phyloP scores from a whole-genome alignment of 1,139 yeast genomes.

The Debaryomycetaceae sp. region DNA sequence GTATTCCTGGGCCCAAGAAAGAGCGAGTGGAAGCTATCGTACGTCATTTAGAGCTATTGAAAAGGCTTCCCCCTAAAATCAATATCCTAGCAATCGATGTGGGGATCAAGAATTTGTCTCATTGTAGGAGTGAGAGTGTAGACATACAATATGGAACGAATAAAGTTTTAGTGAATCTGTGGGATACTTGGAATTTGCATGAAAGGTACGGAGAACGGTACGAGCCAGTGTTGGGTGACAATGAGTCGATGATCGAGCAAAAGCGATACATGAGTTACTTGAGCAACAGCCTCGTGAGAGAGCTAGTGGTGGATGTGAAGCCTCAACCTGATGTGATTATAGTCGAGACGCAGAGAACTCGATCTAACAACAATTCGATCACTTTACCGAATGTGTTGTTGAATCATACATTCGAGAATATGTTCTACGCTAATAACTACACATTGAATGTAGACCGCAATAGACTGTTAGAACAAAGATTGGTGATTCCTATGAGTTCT shows the following conservation, averaged over 20 bases:
- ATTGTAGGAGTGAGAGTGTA: conserved; percentile 23
- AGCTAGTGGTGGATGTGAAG: conserved; percentile 9
- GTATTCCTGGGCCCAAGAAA: conserved; percentile 23
- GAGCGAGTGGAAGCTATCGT: conserved; percentile 22
- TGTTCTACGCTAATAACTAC: conserved; percentile 23
- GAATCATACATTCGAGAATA: conserved; percentile 35
- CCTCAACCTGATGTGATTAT: conserved; percentile 20
- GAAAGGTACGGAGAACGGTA: conserved; percentile 14
- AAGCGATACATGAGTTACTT: conserved; percentile 26
- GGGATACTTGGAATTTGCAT: conserved; percentile 33
- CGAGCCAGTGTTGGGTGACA: conserved; percentile 9
- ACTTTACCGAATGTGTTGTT: conserved; percentile 39
- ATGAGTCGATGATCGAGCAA: conserved; percentile 16
- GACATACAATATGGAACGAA: conserved; percentile 8
- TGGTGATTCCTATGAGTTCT: conserved; percentile 33
- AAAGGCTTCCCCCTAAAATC: background rate
- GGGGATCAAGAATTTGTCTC: conserved; percentile 42
- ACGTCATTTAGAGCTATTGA: conserved; percentile 18
- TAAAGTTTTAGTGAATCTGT: conserved; percentile 8
- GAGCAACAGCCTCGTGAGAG: conserved; percentile 17
- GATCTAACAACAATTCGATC: conserved; percentile 28
- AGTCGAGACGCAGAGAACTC: conserved; percentile 40
- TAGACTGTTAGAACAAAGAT: conserved; percentile 1
- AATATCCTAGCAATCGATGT: conserved; percentile 23
- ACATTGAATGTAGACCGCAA: conserved; percentile 8